Evolutionary conservation across 441 rosid species (phyloP), one percentile per base, ranked within the genome.

Genomic region (California macrophylla): DNA sequence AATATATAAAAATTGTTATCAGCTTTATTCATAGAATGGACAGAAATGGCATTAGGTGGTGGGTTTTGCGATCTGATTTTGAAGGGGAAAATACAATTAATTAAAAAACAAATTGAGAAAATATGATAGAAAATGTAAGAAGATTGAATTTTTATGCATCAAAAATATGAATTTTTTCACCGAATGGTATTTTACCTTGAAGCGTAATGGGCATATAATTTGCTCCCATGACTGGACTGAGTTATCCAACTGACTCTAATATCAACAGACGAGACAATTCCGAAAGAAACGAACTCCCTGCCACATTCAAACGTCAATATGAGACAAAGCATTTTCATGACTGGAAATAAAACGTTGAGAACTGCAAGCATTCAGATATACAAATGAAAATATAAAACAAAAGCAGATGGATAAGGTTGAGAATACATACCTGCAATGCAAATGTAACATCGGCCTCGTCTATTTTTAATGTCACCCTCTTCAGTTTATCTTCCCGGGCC

Each of bases 261-360:
- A 23, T 56, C 62, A 56, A 20, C 3, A 21, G 62, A 23, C 21
- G 6, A 91, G 96, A 78, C 95, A 91, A 70, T 81, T 89, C 75
- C 92, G 82, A 72, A 91, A 93, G 84, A 89, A 88, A 45, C 96
- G 90, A 76, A 88, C 77, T 62, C 93, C 93, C 95, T 91, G 93
- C 74, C 77, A 47, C 62, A 40, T 24, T 29, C 26, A 7, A 72
- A 74, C 23, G 3, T 40, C 47, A 40, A 40, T 40, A 13, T 40
- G 47, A 40, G 47, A 40, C n/a, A 10, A 45, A 45, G 13, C 52
- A 45, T 4, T 15, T 10, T 34, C 40, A 34, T 34, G 10, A 34
- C 3, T 3, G 4, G 52, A 45, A 45, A 15, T n/a, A 45, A 45
- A 45, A 13, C 3, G 52, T 12, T 45, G 52, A 3, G 18, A 45